phyloP scores from a whole-genome alignment of 2,329 filamentous ascomycete species.

The Tolypocladium ovalisporum region DNA sequence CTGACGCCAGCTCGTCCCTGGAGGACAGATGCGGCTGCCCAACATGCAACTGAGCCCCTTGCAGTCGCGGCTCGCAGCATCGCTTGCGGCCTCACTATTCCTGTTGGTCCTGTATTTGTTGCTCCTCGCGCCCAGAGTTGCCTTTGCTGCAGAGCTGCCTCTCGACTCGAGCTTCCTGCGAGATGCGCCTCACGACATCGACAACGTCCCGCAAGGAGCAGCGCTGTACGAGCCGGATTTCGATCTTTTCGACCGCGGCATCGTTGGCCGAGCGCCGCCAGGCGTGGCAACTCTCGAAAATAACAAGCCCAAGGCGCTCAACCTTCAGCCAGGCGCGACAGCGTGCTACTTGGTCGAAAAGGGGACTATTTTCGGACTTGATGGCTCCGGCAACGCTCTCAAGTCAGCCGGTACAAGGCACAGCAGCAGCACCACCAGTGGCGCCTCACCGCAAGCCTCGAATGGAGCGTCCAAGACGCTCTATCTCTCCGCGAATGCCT shows the following conservation, averaged over 20 bases:
- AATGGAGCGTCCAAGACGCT: constrained; percentile 32
- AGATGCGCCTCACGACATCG: constrained; percentile 1
- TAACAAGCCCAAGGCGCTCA: constrained; percentile 49
- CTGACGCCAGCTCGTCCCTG: constrained; percentile 16
- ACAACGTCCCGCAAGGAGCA: constrained; percentile 9
- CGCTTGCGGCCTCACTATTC: constrained; percentile 48
- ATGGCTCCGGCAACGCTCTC: constrained; percentile 3
- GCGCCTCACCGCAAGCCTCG: background rate
- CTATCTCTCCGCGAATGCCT: constrained; percentile 81
- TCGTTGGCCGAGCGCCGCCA: constrained; percentile 49
- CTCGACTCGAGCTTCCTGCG: constrained; percentile 2
- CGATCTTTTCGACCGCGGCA: constrained; percentile 45
- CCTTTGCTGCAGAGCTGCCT: constrained; percentile 46
- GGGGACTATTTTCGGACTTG: constrained; percentile 14
- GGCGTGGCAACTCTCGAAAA: constrained; percentile 44
- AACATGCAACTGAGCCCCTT: constrained; percentile 53
- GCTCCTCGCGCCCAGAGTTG: constrained; percentile 47
- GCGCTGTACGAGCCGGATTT: constrained; percentile 50
- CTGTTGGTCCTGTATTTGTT: constrained; percentile 50
- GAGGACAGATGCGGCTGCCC: constrained; percentile 26
- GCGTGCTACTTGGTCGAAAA: constrained; percentile 29
- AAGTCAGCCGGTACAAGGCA: constrained; percentile 6
- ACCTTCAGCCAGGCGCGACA: constrained; percentile 51
- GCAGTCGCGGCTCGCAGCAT: constrained; percentile 62
- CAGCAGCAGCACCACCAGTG: constrained; percentile 1